Evolutionary conservation across 345 rosid species (phyloP).

Genomic region (Ceriops decandra): DNA sequence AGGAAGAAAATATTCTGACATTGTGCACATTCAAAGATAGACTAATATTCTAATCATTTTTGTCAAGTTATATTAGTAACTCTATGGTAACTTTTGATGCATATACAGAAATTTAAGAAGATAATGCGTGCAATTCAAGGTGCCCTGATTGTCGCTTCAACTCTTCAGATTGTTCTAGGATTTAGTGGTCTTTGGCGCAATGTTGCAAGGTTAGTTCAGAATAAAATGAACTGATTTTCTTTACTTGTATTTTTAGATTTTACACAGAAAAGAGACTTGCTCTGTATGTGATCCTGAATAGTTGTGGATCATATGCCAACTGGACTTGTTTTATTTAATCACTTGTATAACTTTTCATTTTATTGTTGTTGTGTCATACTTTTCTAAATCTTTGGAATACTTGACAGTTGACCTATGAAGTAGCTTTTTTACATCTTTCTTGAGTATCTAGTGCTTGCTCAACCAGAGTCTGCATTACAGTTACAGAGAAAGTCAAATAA

Average conservation of each 20-base stretch:
- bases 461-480: not conserved
- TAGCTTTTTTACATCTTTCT: constrained; percentile 1
- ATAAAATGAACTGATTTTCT: not conserved
- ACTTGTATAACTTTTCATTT: not conserved
- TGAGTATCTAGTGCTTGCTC: constrained; percentile 1
- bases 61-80: not conserved
- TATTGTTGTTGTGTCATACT: not conserved
- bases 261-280: not conserved
- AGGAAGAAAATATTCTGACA: not conserved
- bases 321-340: constrained; percentile 5
- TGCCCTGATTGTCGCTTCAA: constrained; percentile 85
- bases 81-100: constrained; percentile 15
- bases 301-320: not conserved
- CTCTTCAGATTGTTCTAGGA: constrained; percentile 94
- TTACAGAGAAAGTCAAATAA: not conserved
- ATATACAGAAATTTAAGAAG: constrained; percentile 63
- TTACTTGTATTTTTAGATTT: not conserved
- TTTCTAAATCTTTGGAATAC: not conserved
- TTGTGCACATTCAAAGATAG: not conserved
- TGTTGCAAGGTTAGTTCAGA: constrained; percentile 62
- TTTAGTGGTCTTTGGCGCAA: constrained; percentile 99
- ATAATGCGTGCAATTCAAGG: constrained; percentile 96
- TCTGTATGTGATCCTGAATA: not conserved
- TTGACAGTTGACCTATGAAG: not conserved
- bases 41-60: not conserved